Percentiles rank a stretch among this genome's conserved stretches.
phyloP scores from a whole-genome alignment of 2,329 filamentous ascomycete genomes.

The Leptodontidium sp. region DNA sequence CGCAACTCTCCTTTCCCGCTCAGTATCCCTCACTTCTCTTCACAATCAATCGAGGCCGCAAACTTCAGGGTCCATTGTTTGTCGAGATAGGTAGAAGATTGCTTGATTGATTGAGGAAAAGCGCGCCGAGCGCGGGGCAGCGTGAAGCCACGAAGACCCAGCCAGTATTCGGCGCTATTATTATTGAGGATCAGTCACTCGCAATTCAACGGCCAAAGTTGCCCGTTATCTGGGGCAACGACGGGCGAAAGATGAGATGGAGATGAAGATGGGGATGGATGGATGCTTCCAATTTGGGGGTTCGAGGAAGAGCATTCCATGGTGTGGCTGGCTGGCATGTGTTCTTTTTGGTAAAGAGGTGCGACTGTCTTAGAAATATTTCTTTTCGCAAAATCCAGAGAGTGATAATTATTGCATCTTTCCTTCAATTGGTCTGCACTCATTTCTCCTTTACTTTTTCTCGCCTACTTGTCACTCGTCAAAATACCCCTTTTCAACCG shows the following conservation, averaged over 20 bases:
- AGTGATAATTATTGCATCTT: neutral
- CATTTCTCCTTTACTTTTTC: neutral
- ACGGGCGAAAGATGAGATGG: neutral
- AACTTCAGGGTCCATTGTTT: conserved; percentile 12
- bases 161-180: conserved; percentile 12
- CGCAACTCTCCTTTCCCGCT: conserved; percentile 20
- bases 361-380: neutral
- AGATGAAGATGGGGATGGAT: neutral
- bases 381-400: neutral
- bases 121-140: conserved; percentile 12
- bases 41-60: conserved; percentile 2
- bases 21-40: conserved; percentile 15
- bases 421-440: no score
- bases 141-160: conserved; percentile 15
- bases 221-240: conserved; percentile 16
- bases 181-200: conserved; percentile 5
- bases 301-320: neutral
- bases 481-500: neutral
- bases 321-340: conserved; percentile 4
- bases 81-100: conserved; percentile 7
- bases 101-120: neutral
- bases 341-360: neutral
- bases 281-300: neutral
- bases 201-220: conserved; percentile 19
- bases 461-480: neutral